phyloP scores from a whole-genome alignment of 1,139 yeast genomes.

The Kodamaea arcana region DNA sequence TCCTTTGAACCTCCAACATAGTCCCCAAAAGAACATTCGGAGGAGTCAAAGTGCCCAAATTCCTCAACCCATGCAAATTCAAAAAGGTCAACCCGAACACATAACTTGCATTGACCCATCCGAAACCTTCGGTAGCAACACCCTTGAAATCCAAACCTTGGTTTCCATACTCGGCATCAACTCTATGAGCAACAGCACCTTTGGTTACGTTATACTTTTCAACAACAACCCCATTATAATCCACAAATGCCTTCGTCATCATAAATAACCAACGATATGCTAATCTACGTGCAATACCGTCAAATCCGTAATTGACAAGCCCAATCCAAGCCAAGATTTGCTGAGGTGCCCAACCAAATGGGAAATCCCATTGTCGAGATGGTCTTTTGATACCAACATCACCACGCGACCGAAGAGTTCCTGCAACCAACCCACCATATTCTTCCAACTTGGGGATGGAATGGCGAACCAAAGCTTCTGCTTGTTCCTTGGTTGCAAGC shows the following conservation, averaged over 20 bases:
- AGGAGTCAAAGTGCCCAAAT: constrained; percentile 78
- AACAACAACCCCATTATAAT: constrained; percentile 91
- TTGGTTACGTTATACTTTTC: constrained; percentile 92
- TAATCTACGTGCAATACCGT: constrained; percentile 62
- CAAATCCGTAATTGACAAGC: constrained; percentile 66
- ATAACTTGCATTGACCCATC: constrained; percentile 94
- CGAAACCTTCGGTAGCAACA: constrained; percentile 94
- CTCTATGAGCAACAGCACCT: constrained; percentile 82
- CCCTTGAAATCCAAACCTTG: constrained; percentile 93
- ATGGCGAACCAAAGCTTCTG: constrained; percentile 52
- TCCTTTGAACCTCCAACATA: constrained; percentile 1
- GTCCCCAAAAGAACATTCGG: constrained; percentile 44
- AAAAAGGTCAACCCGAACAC: constrained; percentile 68
- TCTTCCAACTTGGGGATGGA: constrained; percentile 75
- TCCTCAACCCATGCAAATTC: constrained; percentile 66
- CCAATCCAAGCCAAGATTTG: constrained; percentile 96
- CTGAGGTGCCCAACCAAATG: constrained; percentile 99
- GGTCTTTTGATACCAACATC: constrained; percentile 66
- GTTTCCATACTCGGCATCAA: constrained; percentile 95
- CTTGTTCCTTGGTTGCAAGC: constrained; percentile 69
- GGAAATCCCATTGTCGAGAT: constrained; percentile 96
- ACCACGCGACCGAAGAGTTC: constrained; percentile 77
- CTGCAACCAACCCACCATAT: constrained; percentile 86
- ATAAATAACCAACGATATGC: constrained; percentile 84
- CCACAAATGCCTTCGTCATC: constrained; percentile 91